A percentile compares a stretch with the other conserved stretches of the same genome.
Conservation (phyloP, 2,329 filamentous ascomycete genomes). For the Alternaria infectoria region DNA sequence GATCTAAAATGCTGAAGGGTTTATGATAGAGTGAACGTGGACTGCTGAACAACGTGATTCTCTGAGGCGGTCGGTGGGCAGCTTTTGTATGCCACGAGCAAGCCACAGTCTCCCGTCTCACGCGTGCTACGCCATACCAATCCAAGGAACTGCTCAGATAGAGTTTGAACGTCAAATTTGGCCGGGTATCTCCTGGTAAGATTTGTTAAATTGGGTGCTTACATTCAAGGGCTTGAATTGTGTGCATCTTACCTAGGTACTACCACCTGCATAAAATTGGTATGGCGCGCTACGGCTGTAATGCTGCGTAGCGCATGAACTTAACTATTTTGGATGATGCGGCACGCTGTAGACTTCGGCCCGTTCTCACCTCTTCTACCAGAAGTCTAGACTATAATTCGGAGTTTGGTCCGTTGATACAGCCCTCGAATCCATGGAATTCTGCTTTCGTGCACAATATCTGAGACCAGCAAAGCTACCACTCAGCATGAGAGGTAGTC, state of each 20-base stretch:
- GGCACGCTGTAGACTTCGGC: neutral
- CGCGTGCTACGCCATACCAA: neutral
- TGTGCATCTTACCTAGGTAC: neutral
- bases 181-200: neutral
- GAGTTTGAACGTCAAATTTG: neutral
- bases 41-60: neutral
- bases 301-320: neutral
- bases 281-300: neutral
- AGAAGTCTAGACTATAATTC: neutral
- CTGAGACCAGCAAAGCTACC: neutral
- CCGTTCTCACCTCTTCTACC: neutral
- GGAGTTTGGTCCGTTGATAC: neutral
- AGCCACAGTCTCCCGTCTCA: neutral
- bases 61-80: neutral
- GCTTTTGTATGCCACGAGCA: neutral
- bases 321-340: neutral
- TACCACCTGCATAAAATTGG: neutral
- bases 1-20: rapidly evolving
- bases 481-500: neutral
- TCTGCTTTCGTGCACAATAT: neutral
- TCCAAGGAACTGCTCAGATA: neutral
- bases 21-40: neutral
- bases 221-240: neutral
- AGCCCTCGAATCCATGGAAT: neutral
- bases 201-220: neutral